Percentiles rank a stretch among this genome's conserved stretches.
Conservation (phyloP, 192 early-diverging fungal genomes). For the Entomortierella beljakovae region DNA sequence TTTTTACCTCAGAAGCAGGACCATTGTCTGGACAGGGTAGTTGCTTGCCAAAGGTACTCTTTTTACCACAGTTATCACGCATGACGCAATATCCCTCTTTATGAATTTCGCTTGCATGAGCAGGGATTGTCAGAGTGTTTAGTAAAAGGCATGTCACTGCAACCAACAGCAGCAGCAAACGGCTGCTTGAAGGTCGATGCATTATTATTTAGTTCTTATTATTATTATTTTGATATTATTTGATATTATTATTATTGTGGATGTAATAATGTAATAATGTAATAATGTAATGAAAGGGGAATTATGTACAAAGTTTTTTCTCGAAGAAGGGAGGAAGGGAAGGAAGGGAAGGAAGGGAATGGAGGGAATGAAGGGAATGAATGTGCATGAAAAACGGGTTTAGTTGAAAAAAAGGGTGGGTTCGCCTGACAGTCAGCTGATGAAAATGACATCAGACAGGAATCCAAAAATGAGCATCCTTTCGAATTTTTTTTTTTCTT, state of each 20-base stretch:
- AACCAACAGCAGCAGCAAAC: constrained; percentile 5
- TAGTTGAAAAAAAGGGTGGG: too few relatives aligned
- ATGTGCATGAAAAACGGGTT: too few relatives aligned
- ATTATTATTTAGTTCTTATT: not conserved
- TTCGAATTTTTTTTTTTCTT: too few relatives aligned
- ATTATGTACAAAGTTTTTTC: not conserved
- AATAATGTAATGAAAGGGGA: not conserved
- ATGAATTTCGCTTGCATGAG: constrained; percentile 52
- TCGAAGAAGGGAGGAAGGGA: not conserved
- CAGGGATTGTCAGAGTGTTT: constrained; percentile 7
- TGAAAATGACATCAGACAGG: too few relatives aligned
- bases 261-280: not conserved
- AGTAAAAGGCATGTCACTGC: constrained; percentile 2
- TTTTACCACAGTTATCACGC: constrained; percentile 67
- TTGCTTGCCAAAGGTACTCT: constrained; percentile 52
- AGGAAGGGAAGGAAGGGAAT: not conserved
- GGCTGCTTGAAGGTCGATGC: not conserved
- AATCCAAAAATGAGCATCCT: too few relatives aligned
- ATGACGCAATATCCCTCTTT: constrained; percentile 68
- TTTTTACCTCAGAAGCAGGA: constrained; percentile 56
- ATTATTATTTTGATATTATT: not conserved
- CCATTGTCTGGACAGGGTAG: constrained; percentile 66
- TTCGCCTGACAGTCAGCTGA: too few relatives aligned
- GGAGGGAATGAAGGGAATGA: not conserved
- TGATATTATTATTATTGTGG: not conserved